Conservation (phyloP, 1,284 basidiomycete genomes). For the Puccinia horiana region DNA sequence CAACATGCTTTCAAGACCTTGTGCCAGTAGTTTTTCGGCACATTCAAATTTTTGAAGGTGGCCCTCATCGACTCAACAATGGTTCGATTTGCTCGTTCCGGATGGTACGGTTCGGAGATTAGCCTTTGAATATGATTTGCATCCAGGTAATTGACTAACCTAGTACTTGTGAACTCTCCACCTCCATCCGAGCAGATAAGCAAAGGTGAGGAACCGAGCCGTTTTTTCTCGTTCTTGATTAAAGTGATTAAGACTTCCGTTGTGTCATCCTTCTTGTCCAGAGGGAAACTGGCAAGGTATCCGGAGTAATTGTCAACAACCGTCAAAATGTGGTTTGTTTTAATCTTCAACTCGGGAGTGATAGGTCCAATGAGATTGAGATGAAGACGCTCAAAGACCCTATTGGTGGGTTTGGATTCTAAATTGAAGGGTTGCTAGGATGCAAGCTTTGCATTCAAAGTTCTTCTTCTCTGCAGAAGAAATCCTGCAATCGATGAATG, state of each 20-base stretch:
- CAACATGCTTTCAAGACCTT: not conserved
- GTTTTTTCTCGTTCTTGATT: not conserved
- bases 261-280: not conserved
- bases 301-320: not conserved
- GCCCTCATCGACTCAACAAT: not conserved
- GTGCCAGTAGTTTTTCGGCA: not conserved
- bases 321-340: not conserved
- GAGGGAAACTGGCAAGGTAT: not conserved
- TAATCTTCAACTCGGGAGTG: not conserved
- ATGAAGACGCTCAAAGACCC: not conserved
- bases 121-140: not conserved
- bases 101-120: not conserved
- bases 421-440: not conserved
- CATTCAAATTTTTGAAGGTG: not conserved
- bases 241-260: not conserved
- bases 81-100: not conserved
- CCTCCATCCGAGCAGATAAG: not conserved
- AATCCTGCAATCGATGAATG: not conserved
- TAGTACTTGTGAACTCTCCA: not conserved
- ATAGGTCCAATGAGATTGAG: not conserved
- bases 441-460: not conserved
- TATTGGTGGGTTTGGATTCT: not conserved
- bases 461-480: not conserved
- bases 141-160: not conserved
- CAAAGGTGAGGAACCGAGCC: not conserved